Percentiles rank a stretch among this genome's conserved stretches.
These are phyloP conservation scores for Psidium friedrichsthalianum DNA, from an alignment of 345 rosid species.

Conservation along the genomic window DNA sequence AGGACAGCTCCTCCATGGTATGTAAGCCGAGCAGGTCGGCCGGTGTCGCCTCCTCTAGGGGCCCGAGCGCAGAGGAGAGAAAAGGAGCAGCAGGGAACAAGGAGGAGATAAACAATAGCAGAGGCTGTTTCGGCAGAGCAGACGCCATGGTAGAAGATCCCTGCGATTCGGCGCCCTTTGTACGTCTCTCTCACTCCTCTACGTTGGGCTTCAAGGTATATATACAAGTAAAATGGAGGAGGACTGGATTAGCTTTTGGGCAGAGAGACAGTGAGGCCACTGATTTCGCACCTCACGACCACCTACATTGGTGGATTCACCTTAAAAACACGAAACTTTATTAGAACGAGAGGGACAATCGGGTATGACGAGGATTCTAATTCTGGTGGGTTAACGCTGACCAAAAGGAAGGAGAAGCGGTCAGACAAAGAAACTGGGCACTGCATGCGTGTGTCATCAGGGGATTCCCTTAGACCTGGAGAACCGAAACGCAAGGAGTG, in stretches of 20 bases:
- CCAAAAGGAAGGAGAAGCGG: not conserved
- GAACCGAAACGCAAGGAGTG: not conserved
- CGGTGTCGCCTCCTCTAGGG: not conserved
- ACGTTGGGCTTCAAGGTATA: not conserved
- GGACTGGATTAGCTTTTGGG: not conserved
- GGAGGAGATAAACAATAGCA: not conserved
- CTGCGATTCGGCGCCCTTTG: not conserved
- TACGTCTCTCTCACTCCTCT: not conserved
- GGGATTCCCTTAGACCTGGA: not conserved
- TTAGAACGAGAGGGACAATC: not conserved
- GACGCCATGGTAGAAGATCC: not conserved
- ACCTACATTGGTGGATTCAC: not conserved
- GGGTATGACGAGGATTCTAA: not conserved
- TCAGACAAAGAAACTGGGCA: not conserved
- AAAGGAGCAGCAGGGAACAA: not conserved
- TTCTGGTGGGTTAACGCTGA: not conserved
- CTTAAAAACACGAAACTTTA: not conserved
- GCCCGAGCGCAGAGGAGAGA: not conserved
- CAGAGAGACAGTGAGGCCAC: not conserved
- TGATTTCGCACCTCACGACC: not conserved
- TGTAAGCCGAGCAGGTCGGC: not conserved
- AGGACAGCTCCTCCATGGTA: conserved; percentile 22
- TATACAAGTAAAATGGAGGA: not conserved
- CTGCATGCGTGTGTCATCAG: not conserved
- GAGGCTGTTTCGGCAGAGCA: not conserved